Conservation (phyloP, 352 stramenopile genomes). For the Pythium rhizo-oryzae region DNA sequence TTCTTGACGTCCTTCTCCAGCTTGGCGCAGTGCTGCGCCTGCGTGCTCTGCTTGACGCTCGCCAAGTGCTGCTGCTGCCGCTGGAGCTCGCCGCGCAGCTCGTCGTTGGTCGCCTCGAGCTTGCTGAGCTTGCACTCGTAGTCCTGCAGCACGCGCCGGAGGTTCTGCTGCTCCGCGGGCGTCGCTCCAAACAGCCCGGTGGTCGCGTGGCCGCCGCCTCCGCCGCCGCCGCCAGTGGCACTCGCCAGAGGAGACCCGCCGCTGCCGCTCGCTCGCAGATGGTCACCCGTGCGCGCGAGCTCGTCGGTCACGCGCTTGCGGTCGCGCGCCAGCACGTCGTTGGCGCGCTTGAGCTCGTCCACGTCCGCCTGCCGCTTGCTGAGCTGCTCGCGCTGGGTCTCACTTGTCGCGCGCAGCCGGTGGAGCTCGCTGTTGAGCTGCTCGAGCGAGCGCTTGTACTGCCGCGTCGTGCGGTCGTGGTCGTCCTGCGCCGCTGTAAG, state of each 20-base stretch:
- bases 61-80: constrained; percentile 60
- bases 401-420: constrained; percentile 15
- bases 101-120: constrained; percentile 43
- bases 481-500: constrained; percentile 36
- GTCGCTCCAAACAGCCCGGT: constrained; percentile 24
- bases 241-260: not conserved
- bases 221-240: not conserved
- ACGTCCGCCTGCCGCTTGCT: constrained; percentile 14
- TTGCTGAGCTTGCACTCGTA: constrained; percentile 53
- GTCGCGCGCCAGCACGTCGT: constrained; percentile 29
- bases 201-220: not conserved
- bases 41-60: constrained; percentile 49
- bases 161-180: constrained; percentile 52
- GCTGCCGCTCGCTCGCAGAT: not conserved
- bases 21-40: constrained; percentile 47
- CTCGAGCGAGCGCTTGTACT: constrained; percentile 44
- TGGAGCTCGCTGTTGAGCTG: constrained; percentile 35
- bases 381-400: constrained; percentile 16
- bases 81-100: constrained; percentile 43
- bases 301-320: constrained; percentile 36
- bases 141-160: constrained; percentile 54
- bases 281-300: constrained; percentile 8
- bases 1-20: constrained; percentile 59
- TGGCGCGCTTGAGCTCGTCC: constrained; percentile 29
- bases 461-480: constrained; percentile 29